A percentile compares a stretch with the other conserved stretches of the same genome.
Conservation (phyloP, 2,329 filamentous ascomycete genomes). For the Byssoonygena ceratinophila region DNA sequence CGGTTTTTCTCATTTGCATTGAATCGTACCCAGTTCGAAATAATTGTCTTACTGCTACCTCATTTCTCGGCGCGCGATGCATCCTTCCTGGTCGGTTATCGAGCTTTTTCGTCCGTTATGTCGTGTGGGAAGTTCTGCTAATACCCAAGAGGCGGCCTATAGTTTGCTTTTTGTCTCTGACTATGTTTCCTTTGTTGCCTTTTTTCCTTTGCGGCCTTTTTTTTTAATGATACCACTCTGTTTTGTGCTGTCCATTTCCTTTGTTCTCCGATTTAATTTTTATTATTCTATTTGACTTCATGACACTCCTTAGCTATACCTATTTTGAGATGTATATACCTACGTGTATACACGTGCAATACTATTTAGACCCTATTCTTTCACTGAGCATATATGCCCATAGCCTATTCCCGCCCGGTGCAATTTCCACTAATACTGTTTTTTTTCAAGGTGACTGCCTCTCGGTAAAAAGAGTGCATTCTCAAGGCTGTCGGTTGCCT, state of each 20-base stretch:
- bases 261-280: neutral
- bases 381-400: neutral
- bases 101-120: slow-evolving; percentile 1
- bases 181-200: neutral
- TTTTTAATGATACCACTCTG: slow-evolving; percentile 15
- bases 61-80: slow-evolving; percentile 12
- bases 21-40: slow-evolving; percentile 12
- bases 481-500: neutral
- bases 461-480: too few relatives aligned
- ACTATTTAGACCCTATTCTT: slow-evolving; percentile 3
- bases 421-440: too few relatives aligned
- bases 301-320: slow-evolving; percentile 6
- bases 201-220: too few relatives aligned
- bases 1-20: slow-evolving; percentile 5
- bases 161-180: neutral
- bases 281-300: slow-evolving; percentile 1
- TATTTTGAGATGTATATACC: neutral
- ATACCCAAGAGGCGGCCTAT: neutral
- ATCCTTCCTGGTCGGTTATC: slow-evolving; percentile 1
- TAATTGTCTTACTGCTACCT: neutral
- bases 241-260: neutral
- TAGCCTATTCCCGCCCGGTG: too few relatives aligned
- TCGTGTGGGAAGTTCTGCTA: slow-evolving; percentile 1
- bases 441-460: too few relatives aligned
- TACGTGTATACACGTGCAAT: slow-evolving; percentile 5